Conservation (phyloP, 2,329 filamentous ascomycete genomes). For the Cryphonectria carpinicola region DNA sequence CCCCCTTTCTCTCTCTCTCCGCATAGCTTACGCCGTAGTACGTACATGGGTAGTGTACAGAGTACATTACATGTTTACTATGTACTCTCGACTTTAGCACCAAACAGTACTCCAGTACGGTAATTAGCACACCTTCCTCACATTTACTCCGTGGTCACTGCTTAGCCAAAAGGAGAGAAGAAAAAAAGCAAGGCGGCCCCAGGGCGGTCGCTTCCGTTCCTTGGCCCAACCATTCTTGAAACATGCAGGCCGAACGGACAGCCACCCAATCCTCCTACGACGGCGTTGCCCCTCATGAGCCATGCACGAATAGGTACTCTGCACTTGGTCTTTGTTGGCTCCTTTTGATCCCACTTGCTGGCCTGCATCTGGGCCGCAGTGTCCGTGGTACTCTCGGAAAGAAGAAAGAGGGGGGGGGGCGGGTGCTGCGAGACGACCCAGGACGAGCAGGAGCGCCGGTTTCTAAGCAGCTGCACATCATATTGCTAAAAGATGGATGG, state of each 20-base stretch:
- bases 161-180: constrained; percentile 11
- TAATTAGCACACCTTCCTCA: neutral
- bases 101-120: neutral
- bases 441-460: constrained; percentile 6
- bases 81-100: neutral
- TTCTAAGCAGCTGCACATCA: neutral
- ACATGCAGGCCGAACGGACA: constrained; percentile 19
- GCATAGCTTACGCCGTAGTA: neutral
- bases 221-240: constrained; percentile 17
- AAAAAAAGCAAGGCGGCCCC: neutral
- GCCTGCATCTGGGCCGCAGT: neutral
- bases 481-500: neutral
- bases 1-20: neutral
- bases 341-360: neutral
- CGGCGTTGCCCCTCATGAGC: neutral
- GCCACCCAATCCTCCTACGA: constrained; percentile 24
- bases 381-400: neutral
- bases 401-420: neutral
- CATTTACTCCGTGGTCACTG: neutral
- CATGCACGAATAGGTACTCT: neutral
- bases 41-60: neutral
- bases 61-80: neutral
- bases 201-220: constrained; percentile 23
- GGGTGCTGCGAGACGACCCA: neutral
- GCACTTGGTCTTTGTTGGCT: too few species aligned